A percentile compares a stretch with the other conserved stretches of the same genome.
phyloP scores from a whole-genome alignment of 2,329 filamentous ascomycete species.

The Penicillium hesseltinei region DNA sequence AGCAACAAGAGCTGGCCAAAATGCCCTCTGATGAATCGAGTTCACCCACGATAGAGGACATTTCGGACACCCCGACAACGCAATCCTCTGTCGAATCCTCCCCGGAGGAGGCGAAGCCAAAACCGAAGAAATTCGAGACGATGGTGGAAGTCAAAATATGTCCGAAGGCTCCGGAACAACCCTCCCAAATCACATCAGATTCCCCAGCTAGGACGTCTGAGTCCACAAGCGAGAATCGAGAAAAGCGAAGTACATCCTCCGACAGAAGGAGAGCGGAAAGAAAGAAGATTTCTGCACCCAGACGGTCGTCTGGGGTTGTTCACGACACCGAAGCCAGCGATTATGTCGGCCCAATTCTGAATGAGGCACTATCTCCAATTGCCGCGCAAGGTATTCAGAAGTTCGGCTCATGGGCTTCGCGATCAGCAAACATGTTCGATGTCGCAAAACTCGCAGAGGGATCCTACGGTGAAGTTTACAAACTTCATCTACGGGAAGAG shows the following conservation, averaged over 20 bases:
- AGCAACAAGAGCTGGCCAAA: background rate
- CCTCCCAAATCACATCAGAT: background rate
- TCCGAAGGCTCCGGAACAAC: background rate
- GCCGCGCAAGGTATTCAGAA: conserved; percentile 39
- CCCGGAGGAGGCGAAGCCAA: conserved; percentile 6
- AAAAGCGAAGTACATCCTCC: background rate
- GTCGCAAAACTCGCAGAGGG: conserved; percentile 65
- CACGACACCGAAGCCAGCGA: conserved; percentile 33
- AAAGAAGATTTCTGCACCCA: conserved; percentile 21
- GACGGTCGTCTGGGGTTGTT: conserved; percentile 35
- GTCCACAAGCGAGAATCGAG: background rate
- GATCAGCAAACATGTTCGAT: conserved; percentile 39
- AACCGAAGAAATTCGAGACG: conserved; percentile 14
- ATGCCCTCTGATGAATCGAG: background rate
- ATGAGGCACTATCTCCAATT: conserved; percentile 37
- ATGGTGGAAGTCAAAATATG: conserved; percentile 34
- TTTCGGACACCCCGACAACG: conserved; percentile 1
- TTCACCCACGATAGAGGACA: background rate
- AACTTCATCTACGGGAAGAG: conserved; percentile 47
- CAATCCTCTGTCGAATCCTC: background rate
- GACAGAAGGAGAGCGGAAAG: conserved; percentile 12
- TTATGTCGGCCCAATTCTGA: conserved; percentile 39
- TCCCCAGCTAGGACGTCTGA: background rate
- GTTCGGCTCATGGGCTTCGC: conserved; percentile 41
- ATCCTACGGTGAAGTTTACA: conserved; percentile 65